Conservation (phyloP, 768 basidiomycete species). For the Lactarius hengduanensis region DNA sequence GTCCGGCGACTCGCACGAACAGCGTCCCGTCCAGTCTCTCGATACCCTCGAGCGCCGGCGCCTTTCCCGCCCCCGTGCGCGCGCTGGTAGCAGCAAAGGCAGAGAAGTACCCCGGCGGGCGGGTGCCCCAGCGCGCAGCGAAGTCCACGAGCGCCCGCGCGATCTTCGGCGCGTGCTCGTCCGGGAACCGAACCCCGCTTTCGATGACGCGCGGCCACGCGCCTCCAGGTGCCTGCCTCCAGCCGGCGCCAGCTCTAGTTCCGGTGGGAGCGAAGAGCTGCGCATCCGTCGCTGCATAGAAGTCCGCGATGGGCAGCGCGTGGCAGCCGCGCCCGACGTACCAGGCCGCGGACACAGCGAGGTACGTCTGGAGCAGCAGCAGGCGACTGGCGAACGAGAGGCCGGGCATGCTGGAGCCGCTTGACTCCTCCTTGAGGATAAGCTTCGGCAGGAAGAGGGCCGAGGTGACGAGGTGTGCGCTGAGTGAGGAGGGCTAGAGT, state of each 20-base stretch:
- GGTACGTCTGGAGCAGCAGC: slow-evolving; percentile 55
- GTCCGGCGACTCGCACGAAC: slow-evolving; percentile 55
- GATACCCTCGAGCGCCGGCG: slow-evolving; percentile 43
- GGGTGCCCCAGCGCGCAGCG: slow-evolving; percentile 43
- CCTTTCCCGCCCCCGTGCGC: neutral
- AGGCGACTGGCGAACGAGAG: slow-evolving; percentile 44
- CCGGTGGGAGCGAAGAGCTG: slow-evolving; percentile 25
- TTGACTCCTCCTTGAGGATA: slow-evolving; percentile 32
- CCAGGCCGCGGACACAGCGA: slow-evolving; percentile 49
- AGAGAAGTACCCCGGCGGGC: slow-evolving; percentile 36
- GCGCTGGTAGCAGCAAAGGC: slow-evolving; percentile 13
- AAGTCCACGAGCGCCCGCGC: slow-evolving; percentile 52
- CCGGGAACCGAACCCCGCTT: slow-evolving; percentile 51
- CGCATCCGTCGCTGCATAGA: slow-evolving; percentile 39
- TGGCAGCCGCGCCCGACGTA: slow-evolving; percentile 58
- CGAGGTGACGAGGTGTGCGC: slow-evolving; percentile 69
- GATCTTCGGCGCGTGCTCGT: slow-evolving; percentile 54
- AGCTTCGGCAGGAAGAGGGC: slow-evolving; percentile 58
- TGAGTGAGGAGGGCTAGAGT: slow-evolving; percentile 30
- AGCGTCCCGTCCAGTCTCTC: slow-evolving; percentile 60
- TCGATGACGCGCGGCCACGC: slow-evolving; percentile 59
- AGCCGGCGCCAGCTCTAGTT: slow-evolving; percentile 4
- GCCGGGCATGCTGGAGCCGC: neutral
- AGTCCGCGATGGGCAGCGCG: slow-evolving; percentile 46
- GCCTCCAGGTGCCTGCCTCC: neutral